phyloP scores from a whole-genome alignment of 2,329 filamentous ascomycete species.

The Calonectria leucothoes region DNA sequence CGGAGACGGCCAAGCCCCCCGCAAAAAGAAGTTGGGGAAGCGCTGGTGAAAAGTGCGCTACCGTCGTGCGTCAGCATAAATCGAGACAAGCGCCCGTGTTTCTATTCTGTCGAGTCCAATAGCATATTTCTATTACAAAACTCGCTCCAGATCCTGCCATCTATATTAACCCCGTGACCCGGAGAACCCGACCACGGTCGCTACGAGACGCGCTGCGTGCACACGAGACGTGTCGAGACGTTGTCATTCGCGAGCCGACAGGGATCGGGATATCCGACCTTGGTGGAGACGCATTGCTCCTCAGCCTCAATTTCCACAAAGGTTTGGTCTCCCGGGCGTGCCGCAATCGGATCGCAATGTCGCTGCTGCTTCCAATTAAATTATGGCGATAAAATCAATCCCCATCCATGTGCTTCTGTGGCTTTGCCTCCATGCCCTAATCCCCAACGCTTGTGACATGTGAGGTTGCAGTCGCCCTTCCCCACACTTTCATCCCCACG shows the following conservation, averaged over 20 bases:
- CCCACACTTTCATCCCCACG: not conserved
- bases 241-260: not conserved
- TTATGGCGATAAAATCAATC: not conserved
- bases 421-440: not conserved
- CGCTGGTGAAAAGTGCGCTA: not conserved
- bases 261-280: not conserved
- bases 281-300: not conserved
- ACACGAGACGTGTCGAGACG: not conserved
- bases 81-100: not conserved
- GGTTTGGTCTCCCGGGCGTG: not conserved
- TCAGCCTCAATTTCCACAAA: not conserved
- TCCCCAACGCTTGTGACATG: not conserved
- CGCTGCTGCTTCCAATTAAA: not conserved
- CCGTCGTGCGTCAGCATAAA: not conserved
- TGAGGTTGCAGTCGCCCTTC: not conserved
- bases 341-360: not conserved
- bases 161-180: not conserved
- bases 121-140: conserved; percentile 5
- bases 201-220: not conserved
- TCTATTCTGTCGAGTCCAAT: not conserved
- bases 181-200: not conserved
- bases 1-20: not conserved
- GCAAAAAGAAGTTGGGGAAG: conserved; percentile 1
- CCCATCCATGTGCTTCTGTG: no score
- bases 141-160: not conserved